A percentile compares a stretch with the other conserved stretches of the same genome.
Evolutionary conservation across 164 flowering plant species (phyloP).

Genomic region (Piper betle): DNA sequence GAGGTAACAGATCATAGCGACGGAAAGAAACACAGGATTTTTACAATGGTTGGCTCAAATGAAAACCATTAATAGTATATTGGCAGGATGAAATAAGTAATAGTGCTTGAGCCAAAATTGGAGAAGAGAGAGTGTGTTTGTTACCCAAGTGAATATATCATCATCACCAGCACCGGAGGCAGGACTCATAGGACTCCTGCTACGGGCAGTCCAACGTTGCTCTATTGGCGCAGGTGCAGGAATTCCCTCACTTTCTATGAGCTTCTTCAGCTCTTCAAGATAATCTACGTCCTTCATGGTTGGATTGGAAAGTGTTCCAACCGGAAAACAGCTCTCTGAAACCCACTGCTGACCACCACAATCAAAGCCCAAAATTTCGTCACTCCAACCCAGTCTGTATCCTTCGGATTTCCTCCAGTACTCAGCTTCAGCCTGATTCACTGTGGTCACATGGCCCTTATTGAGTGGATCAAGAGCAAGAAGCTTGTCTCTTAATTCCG

Average conservation of each 20-base stretch:
- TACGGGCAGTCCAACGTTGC: slow-evolving; percentile 88
- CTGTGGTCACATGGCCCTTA: slow-evolving; percentile 60
- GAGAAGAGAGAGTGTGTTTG: neutral
- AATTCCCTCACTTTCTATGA: slow-evolving; percentile 60
- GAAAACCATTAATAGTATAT: no score
- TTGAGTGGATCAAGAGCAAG: slow-evolving; percentile 91
- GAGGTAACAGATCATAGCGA: no score
- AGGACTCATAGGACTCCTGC: slow-evolving; percentile 90
- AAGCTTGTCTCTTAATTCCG: slow-evolving; percentile 89
- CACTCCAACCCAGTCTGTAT: slow-evolving; percentile 95
- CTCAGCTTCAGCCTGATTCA: slow-evolving; percentile 94
- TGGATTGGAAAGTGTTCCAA: slow-evolving; percentile 69
- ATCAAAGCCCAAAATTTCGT: slow-evolving; percentile 94
- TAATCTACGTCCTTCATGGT: slow-evolving; percentile 88
- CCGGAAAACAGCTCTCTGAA: slow-evolving; percentile 95
- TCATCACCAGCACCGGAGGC: slow-evolving; percentile 67
- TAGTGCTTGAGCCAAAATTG: no score
- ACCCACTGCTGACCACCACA: slow-evolving; percentile 99
- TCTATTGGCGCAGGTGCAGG: slow-evolving; percentile 99
- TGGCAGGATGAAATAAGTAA: no score
- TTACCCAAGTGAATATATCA: slow-evolving; percentile 97
- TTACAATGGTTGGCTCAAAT: no score
- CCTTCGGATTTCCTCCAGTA: slow-evolving; percentile 97
- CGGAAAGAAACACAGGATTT: no score
- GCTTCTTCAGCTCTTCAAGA: slow-evolving; percentile 69